Evolutionary conservation across 345 rosid genomes (phyloP).

Genomic region (Aquilaria sinensis): DNA sequence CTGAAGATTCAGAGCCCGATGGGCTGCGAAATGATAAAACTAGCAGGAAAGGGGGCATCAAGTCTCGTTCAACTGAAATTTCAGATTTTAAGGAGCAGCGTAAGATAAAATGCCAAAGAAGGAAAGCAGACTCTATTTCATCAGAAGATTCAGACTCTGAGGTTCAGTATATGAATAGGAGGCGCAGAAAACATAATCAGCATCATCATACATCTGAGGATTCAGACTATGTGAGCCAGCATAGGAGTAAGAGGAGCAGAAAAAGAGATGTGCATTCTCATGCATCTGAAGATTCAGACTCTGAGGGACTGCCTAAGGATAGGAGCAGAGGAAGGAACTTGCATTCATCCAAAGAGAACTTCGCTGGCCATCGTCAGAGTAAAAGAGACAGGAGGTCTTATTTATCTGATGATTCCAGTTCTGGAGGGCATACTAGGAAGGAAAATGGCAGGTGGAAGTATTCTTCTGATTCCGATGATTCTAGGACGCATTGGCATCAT

Average conservation of each 20-base stretch:
- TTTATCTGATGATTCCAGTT: constrained; percentile 1
- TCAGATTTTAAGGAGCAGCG: constrained; percentile 24
- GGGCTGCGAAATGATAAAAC: constrained; percentile 22
- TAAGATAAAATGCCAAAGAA: not conserved
- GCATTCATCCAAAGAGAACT: constrained; percentile 3
- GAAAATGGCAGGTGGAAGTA: constrained; percentile 8
- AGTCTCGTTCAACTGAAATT: constrained; percentile 30
- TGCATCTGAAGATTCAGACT: constrained; percentile 15
- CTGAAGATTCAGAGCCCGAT: constrained; percentile 29
- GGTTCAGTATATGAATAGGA: constrained; percentile 16
- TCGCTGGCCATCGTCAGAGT: constrained; percentile 1
- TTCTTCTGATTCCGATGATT: constrained; percentile 1
- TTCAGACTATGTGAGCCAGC: constrained; percentile 20
- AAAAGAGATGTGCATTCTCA: constrained; percentile 17
- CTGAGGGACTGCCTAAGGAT: not conserved
- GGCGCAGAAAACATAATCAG: constrained; percentile 9
- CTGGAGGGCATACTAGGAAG: constrained; percentile 11
- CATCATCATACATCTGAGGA: constrained; percentile 19
- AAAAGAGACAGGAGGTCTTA: constrained; percentile 10
- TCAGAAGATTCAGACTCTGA: constrained; percentile 18
- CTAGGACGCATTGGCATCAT: constrained; percentile 8
- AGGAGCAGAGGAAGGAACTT: constrained; percentile 10
- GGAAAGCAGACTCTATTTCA: constrained; percentile 17
- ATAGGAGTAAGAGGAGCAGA: constrained; percentile 20
- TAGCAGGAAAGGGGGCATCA: constrained; percentile 12